Percentiles rank a stretch among this genome's conserved stretches.
phyloP scores from a whole-genome alignment of 2,329 filamentous ascomycete species.

The Pseudodiploospora longispora region DNA sequence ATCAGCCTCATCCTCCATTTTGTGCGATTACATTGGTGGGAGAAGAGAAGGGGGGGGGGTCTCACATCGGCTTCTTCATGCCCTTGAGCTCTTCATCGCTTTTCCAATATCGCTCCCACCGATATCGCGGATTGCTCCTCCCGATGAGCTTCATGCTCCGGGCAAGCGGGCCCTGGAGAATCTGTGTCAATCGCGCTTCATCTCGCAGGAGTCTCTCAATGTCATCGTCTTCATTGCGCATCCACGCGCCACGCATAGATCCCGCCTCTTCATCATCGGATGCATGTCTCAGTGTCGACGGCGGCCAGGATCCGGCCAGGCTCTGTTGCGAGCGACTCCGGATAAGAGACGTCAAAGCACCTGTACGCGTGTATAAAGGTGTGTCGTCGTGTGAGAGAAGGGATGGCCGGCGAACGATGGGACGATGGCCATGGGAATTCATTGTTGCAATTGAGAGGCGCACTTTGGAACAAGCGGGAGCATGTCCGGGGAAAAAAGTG shows the following conservation, averaged over 20 bases:
- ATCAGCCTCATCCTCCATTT: neutral
- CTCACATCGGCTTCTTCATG: conserved; percentile 64
- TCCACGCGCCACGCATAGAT: conserved; percentile 10
- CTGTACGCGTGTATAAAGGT: conserved; percentile 28
- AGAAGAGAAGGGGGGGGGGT: neutral
- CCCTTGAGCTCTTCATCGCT: conserved; percentile 62
- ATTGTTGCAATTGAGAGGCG: conserved; percentile 10
- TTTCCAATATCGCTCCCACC: conserved; percentile 83
- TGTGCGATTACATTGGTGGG: neutral
- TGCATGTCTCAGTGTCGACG: conserved; percentile 11
- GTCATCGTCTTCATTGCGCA: conserved; percentile 31
- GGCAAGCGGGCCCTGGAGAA: conserved; percentile 63
- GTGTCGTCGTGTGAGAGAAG: conserved; percentile 25
- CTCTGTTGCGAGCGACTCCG: conserved; percentile 30
- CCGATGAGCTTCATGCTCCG: conserved; percentile 82
- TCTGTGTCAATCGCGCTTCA: conserved; percentile 49
- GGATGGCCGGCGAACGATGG: conserved; percentile 21
- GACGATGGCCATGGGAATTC: conserved; percentile 21
- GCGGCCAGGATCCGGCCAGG: conserved; percentile 18
- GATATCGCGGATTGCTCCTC: conserved; percentile 76
- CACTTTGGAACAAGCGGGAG: no score
- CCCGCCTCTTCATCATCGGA: conserved; percentile 26
- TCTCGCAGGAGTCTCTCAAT: conserved; percentile 39
- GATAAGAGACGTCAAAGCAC: conserved; percentile 30
- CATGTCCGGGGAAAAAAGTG: no score